Percentiles rank a stretch among this genome's conserved stretches.
Conservation (phyloP, 345 rosid species). For the Linum lewisii region DNA sequence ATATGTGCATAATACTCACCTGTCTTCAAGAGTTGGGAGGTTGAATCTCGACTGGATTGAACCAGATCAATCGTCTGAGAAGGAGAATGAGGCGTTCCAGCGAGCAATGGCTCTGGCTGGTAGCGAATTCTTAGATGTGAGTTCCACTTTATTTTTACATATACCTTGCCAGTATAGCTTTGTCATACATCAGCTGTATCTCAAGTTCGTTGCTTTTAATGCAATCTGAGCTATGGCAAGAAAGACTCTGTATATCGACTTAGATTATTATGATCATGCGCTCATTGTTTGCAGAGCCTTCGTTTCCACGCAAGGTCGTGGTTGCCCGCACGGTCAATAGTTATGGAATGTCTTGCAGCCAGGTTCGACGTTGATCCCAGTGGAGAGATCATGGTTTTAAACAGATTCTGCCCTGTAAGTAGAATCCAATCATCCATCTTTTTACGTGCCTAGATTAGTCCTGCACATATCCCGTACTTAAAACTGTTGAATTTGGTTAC, state of each 20-base stretch:
- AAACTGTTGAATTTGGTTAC: conserved; percentile 14
- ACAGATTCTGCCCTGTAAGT: conserved; percentile 72
- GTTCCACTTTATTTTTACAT: conserved; percentile 9
- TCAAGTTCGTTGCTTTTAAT: background rate
- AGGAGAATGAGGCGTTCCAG: conserved; percentile 79
- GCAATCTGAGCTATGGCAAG: background rate
- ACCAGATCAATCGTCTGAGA: conserved; percentile 78
- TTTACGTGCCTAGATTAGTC: background rate
- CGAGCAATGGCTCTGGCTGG: conserved; percentile 76
- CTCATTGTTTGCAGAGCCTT: conserved; percentile 36
- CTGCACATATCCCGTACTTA: too few species aligned
- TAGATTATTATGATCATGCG: background rate
- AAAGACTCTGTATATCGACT: background rate
- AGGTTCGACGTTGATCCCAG: conserved; percentile 58
- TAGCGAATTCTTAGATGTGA: conserved; percentile 73
- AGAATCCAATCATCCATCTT: background rate
- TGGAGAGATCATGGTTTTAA: conserved; percentile 77
- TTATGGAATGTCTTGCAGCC: conserved; percentile 54
- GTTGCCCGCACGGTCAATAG: conserved; percentile 84
- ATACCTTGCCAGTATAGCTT: background rate
- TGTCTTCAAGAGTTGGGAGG: conserved; percentile 80
- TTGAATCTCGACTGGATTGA: conserved; percentile 87
- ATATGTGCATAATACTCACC: conserved; percentile 77
- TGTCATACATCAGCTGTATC: too few species aligned
- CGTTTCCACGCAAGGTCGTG: conserved; percentile 68